phyloP scores from a whole-genome alignment of 352 stramenopile species.

The Aphanomyces cochlioides region DNA sequence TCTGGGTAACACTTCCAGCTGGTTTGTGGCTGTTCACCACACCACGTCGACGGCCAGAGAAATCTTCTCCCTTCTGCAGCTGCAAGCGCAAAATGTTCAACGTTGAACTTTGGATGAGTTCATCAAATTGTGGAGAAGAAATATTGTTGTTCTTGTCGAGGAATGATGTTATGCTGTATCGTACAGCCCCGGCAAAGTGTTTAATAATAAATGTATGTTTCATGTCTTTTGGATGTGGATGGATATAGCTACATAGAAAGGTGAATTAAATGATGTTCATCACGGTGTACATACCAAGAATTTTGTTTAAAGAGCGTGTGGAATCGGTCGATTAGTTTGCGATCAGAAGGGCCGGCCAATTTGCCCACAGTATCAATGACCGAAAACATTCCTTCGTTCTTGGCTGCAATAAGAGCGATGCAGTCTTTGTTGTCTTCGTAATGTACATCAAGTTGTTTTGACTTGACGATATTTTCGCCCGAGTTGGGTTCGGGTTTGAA shows the following conservation, averaged over 20 bases:
- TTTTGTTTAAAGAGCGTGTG: constrained; percentile 82
- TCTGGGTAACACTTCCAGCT: constrained; percentile 32
- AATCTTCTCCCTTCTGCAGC: constrained; percentile 54
- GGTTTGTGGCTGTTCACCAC: constrained; percentile 12
- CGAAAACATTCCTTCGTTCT: constrained; percentile 14
- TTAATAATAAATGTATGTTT: constrained; percentile 74
- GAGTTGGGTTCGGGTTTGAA: constrained; percentile 56
- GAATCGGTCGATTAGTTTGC: constrained; percentile 62
- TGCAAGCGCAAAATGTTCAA: constrained; percentile 46
- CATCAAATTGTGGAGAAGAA: not conserved
- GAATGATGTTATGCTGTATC: constrained; percentile 70
- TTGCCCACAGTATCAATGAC: constrained; percentile 71
- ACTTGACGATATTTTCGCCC: constrained; percentile 57
- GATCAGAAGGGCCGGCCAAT: constrained; percentile 19
- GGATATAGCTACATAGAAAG: constrained; percentile 35
- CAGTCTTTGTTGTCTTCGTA: constrained; percentile 69
- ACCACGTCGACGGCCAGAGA: constrained; percentile 35
- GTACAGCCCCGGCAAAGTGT: constrained; percentile 77
- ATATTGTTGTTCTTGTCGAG: constrained; percentile 87
- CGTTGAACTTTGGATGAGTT: constrained; percentile 2
- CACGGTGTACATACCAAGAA: constrained; percentile 62
- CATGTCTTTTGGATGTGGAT: constrained; percentile 60
- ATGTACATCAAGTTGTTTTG: constrained; percentile 53
- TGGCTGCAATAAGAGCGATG: constrained; percentile 6
- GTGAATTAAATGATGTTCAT: constrained; percentile 58